phyloP scores from a whole-genome alignment of 225 moss, liverwort and hornwort species.

The Lunularia cruciata region DNA sequence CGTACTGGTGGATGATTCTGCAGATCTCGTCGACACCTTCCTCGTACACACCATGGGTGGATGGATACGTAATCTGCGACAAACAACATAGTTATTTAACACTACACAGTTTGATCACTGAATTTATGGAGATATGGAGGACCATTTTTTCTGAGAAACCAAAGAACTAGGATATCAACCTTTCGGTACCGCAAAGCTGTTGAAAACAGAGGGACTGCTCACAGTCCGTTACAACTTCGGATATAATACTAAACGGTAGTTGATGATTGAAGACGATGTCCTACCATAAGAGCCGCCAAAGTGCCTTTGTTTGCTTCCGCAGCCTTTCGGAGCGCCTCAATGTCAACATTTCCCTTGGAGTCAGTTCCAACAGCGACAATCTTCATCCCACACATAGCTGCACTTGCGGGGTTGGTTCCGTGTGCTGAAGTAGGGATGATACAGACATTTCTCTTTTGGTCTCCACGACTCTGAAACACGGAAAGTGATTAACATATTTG shows the following conservation, averaged over 20 bases:
- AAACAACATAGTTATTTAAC: no score
- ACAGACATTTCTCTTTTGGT: slow-evolving; percentile 76
- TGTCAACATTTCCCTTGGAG: slow-evolving; percentile 76
- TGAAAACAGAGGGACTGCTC: no score
- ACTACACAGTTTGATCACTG: not conserved
- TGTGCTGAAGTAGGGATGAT: slow-evolving; percentile 95
- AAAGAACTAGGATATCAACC: no score
- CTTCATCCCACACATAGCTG: slow-evolving; percentile 99
- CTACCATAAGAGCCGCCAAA: slow-evolving; percentile 79
- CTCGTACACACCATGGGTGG: slow-evolving; percentile 97
- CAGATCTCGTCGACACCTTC: slow-evolving; percentile 96
- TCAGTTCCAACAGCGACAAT: slow-evolving; percentile 88
- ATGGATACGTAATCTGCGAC: slow-evolving; percentile 87
- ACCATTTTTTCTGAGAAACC: no score
- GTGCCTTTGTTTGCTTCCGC: slow-evolving; percentile 77
- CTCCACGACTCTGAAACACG: slow-evolving; percentile 69
- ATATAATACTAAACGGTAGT: not conserved
- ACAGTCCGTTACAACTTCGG: not conserved
- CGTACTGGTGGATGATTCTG: slow-evolving; percentile 75
- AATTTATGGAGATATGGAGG: not conserved
- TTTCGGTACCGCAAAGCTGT: no score
- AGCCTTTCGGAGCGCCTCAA: slow-evolving; percentile 59
- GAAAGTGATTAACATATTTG: no score
- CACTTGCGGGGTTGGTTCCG: slow-evolving; percentile 97
- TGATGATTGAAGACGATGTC: not conserved